Base-by-base conservation (phyloP, 2,329 filamentous ascomycete species). In the Sporothrix brasiliensis region DNA sequence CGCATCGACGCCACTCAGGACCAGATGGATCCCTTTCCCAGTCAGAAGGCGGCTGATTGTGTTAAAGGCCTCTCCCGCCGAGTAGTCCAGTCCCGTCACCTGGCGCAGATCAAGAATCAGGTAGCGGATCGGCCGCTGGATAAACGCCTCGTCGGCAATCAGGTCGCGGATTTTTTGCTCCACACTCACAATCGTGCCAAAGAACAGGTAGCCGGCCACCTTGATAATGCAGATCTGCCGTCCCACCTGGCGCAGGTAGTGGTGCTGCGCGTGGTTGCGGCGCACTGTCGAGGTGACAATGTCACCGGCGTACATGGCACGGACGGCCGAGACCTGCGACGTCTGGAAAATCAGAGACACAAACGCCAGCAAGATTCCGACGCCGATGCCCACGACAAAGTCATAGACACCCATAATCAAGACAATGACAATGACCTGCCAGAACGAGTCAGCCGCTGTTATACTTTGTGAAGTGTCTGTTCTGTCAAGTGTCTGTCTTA, bases 341-440 rank as follows among this genome's bases (percentile, higher is more conserved):
- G 93, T 94, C 78, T 98, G 94, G 34, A 97, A 89, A 39, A 97
- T 92, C 73, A 97, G 91, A 60, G 92, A 94, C 30, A 96, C 86
- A 77, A 97, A 98, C 0, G 95, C 95, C 58, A 99, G 84, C 1
- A 97, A 85, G 69, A 99, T 97, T 4, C 95, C 95, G 41, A 97
- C 87, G 13, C 95, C 89, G 58, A 99, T 97, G 24, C 95, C 95
- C 39, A 93, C 88, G 4, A 99, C 95, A 77, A 99, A 99, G 79
- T 99, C 95, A 81, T 97, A 94, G 11, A 93, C 89, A 1, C 95
- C 95, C 95, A 99, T 99, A 52, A 97, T 92, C 24, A 97, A 82
- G 0, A 97, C 93, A 74, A 98, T 98, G 50, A 89, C 88, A 70
- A 97, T 82, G 60, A 97, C 89, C 87, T 89, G 71, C 30, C 21